Percentiles rank a stretch among this genome's conserved stretches.
Conservation (phyloP, 805 yeast species). For the Candida caryicola region DNA sequence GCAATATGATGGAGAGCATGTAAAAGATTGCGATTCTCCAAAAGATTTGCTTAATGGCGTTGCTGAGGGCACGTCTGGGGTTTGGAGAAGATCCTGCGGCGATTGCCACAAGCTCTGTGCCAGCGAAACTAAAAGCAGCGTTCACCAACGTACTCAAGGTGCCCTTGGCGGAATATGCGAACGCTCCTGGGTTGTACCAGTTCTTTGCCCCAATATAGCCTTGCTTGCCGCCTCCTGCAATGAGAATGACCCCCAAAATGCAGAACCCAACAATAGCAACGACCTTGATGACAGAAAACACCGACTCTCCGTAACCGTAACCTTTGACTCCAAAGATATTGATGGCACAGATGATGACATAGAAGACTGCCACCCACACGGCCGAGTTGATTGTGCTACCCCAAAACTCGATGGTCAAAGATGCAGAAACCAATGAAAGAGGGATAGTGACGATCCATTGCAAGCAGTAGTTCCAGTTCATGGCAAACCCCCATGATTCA, state of each 20-base stretch:
- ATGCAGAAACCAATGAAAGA: conserved; percentile 10
- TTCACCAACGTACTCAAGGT: conserved; percentile 50
- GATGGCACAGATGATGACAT: conserved; percentile 19
- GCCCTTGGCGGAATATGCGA: conserved; percentile 54
- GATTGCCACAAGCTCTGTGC: conserved; percentile 55
- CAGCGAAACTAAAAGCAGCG: conserved; percentile 60
- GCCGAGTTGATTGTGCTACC: conserved; percentile 18
- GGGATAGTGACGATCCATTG: conserved; percentile 13
- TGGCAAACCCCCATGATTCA: conserved; percentile 22
- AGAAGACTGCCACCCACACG: conserved; percentile 26
- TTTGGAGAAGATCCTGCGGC: conserved; percentile 55
- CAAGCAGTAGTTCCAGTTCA: conserved; percentile 19
- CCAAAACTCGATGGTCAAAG: conserved; percentile 25
- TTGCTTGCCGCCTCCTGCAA: conserved; percentile 35
- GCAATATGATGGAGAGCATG: conserved; percentile 44
- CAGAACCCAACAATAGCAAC: conserved; percentile 26
- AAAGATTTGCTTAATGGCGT: conserved; percentile 52
- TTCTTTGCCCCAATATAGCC: conserved; percentile 51
- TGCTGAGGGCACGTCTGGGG: conserved; percentile 54
- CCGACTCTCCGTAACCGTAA: conserved; percentile 26
- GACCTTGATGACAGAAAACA: conserved; percentile 25
- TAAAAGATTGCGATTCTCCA: conserved; percentile 53
- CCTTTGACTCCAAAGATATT: conserved; percentile 27
- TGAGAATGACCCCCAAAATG: conserved; percentile 33
- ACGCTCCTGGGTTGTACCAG: conserved; percentile 56